Percentiles rank a stretch among this genome's conserved stretches.
phyloP scores from a whole-genome alignment of 1,139 yeast genomes.

The Wickerhamomyces sp. region DNA sequence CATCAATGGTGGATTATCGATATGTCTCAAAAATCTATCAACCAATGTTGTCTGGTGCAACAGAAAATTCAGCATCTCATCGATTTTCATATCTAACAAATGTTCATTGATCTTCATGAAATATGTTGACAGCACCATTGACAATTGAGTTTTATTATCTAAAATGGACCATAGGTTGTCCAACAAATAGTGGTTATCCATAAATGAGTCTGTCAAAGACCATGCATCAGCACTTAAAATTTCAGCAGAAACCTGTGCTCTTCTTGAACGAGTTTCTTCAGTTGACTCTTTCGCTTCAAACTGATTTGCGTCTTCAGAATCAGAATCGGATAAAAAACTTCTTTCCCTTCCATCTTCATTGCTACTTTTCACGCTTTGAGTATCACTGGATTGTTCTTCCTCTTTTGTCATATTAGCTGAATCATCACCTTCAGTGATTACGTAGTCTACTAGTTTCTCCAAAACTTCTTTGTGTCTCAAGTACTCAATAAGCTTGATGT shows the following conservation, averaged over 20 bases:
- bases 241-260: slow-evolving; percentile 88
- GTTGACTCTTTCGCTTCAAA: slow-evolving; percentile 33
- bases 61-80: slow-evolving; percentile 70
- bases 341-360: slow-evolving; percentile 17
- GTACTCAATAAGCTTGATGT: slow-evolving; percentile 75
- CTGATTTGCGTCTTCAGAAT: slow-evolving; percentile 27
- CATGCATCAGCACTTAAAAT: slow-evolving; percentile 89
- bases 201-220: slow-evolving; percentile 88
- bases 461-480: slow-evolving; percentile 70
- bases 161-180: slow-evolving; percentile 75
- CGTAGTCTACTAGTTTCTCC: slow-evolving; percentile 59
- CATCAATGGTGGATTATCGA: slow-evolving; percentile 71
- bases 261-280: slow-evolving; percentile 55
- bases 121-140: slow-evolving; percentile 75
- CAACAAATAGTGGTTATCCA: slow-evolving; percentile 66
- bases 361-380: slow-evolving; percentile 18
- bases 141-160: slow-evolving; percentile 58
- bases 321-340: slow-evolving; percentile 25
- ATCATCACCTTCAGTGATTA: slow-evolving; percentile 39
- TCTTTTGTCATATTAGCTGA: slow-evolving; percentile 12
- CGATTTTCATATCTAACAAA: slow-evolving; percentile 78
- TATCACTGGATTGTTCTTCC: slow-evolving; percentile 17
- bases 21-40: slow-evolving; percentile 49
- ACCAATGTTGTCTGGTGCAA: slow-evolving; percentile 48
- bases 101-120: slow-evolving; percentile 95